A percentile compares a stretch with the other conserved stretches of the same genome.
phyloP scores from a whole-genome alignment of 208 protist species.

The Trypanosoma mega region DNA sequence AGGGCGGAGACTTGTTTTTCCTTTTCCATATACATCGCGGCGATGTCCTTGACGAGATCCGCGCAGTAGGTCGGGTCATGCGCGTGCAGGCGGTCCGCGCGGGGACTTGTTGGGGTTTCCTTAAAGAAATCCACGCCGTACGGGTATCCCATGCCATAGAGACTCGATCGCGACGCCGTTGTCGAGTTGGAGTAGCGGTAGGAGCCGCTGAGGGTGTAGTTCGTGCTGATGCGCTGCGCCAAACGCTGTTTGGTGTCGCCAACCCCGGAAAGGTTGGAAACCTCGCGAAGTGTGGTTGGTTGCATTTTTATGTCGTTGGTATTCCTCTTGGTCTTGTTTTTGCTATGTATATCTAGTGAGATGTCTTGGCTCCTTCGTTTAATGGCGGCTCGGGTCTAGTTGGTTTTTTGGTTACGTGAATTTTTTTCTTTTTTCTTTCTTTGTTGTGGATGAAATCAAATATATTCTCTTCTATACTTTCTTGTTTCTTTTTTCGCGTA shows the following conservation, averaged over 20 bases:
- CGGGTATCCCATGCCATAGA: constrained; percentile 19
- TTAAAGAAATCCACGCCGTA: not conserved
- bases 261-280: constrained; percentile 41
- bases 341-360: no score
- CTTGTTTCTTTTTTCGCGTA: not conserved
- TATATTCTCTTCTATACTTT: constrained; percentile 2
- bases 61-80: constrained; percentile 70
- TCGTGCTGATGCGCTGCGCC: constrained; percentile 29
- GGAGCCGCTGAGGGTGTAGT: constrained; percentile 8
- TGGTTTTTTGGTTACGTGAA: no score
- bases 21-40: constrained; percentile 68
- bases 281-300: constrained; percentile 46
- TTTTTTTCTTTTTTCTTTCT: constrained; percentile 7
- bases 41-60: constrained; percentile 83
- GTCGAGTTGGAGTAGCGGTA: constrained; percentile 29
- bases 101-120: constrained; percentile 30
- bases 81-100: constrained; percentile 45
- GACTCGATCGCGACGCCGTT: constrained; percentile 24
- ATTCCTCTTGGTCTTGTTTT: not conserved
- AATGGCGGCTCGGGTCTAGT: no score
- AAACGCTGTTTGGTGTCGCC: constrained; percentile 57
- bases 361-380: no score
- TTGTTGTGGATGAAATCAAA: constrained; percentile 2
- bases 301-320: not conserved
- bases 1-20: constrained; percentile 57